Percentiles rank a stretch among this genome's conserved stretches.
These are phyloP conservation scores for Monosporascus sp. DNA, from an alignment of 2,329 filamentous ascomycete species.

Conservation along the genomic window DNA sequence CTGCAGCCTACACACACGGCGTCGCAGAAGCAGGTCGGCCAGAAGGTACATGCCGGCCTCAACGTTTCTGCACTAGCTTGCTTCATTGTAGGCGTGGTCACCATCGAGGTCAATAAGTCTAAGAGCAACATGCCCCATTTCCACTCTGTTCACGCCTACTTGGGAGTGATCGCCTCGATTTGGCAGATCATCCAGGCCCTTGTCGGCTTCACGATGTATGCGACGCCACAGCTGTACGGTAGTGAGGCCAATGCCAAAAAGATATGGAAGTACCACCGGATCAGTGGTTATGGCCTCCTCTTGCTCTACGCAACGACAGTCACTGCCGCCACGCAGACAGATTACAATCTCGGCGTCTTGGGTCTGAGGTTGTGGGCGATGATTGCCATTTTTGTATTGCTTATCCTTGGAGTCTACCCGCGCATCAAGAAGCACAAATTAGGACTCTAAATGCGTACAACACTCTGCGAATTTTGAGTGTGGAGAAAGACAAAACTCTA, in stretches of 20 bases:
- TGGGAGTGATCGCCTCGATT: constrained; percentile 73
- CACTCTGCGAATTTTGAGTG: not conserved
- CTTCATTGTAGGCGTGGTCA: constrained; percentile 58
- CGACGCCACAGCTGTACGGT: constrained; percentile 67
- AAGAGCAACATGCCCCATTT: constrained; percentile 65
- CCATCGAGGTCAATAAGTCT: constrained; percentile 84
- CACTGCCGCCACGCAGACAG: constrained; percentile 68
- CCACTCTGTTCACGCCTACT: constrained; percentile 71
- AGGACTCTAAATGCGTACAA: constrained; percentile 39
- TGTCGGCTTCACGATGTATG: constrained; percentile 81
- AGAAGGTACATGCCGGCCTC: constrained; percentile 61
- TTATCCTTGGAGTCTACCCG: constrained; percentile 67
- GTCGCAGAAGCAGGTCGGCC: constrained; percentile 61
- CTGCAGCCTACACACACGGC: constrained; percentile 82
- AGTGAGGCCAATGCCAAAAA: constrained; percentile 73
- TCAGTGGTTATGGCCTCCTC: constrained; percentile 68
- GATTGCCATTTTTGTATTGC: constrained; percentile 57
- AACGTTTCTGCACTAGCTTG: constrained; percentile 59
- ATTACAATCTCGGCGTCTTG: constrained; percentile 63
- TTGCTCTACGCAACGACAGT: constrained; percentile 69
- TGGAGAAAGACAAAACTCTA: not conserved
- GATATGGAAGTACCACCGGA: constrained; percentile 86
- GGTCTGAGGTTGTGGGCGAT: constrained; percentile 73
- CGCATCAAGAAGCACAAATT: constrained; percentile 81
- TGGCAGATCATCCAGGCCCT: constrained; percentile 66